Evolutionary conservation across 2,329 filamentous ascomycete species (phyloP).

Genomic region (Arthroderma sp.): DNA sequence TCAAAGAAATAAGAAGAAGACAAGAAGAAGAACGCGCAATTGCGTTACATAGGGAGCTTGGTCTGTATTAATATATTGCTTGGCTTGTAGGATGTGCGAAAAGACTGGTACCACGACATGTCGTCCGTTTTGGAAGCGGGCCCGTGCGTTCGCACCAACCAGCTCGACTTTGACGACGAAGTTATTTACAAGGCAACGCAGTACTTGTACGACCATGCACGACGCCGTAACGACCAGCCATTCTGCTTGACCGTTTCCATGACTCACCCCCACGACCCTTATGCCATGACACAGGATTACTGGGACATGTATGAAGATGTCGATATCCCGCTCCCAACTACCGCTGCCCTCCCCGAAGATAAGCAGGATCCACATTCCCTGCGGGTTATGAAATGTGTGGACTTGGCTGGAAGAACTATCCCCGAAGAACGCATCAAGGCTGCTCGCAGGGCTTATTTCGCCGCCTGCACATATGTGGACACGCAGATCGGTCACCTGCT

Average conservation of each 20-base stretch:
- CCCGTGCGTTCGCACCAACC: slow-evolving; percentile 78
- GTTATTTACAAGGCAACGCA: slow-evolving; percentile 85
- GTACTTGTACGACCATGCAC: slow-evolving; percentile 80
- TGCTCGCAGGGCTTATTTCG: slow-evolving; percentile 80
- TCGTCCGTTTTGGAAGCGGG: slow-evolving; percentile 86
- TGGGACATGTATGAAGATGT: slow-evolving; percentile 87
- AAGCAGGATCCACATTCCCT: slow-evolving; percentile 78
- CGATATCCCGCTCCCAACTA: slow-evolving; percentile 70
- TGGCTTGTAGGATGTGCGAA: slow-evolving; percentile 36
- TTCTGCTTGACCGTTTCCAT: slow-evolving; percentile 86
- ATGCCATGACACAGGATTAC: slow-evolving; percentile 85
- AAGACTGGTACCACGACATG: slow-evolving; percentile 96
- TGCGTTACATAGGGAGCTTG: neutral
- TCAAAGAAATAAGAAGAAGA: neutral
- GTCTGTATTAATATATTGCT: neutral
- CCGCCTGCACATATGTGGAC: slow-evolving; percentile 85
- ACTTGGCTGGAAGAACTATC: slow-evolving; percentile 73
- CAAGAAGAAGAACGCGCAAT: neutral
- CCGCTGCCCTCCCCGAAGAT: slow-evolving; percentile 58
- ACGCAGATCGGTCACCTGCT: slow-evolving; percentile 79
- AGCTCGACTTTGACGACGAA: slow-evolving; percentile 91
- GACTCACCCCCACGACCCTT: slow-evolving; percentile 89
- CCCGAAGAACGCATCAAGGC: slow-evolving; percentile 74
- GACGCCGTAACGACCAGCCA: slow-evolving; percentile 62
- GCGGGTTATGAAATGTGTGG: slow-evolving; percentile 73